A percentile compares a stretch with the other conserved stretches of the same genome.
These are phyloP conservation scores for Acacia concinna DNA, from an alignment of 331 rosid species.

Conservation along the genomic window DNA sequence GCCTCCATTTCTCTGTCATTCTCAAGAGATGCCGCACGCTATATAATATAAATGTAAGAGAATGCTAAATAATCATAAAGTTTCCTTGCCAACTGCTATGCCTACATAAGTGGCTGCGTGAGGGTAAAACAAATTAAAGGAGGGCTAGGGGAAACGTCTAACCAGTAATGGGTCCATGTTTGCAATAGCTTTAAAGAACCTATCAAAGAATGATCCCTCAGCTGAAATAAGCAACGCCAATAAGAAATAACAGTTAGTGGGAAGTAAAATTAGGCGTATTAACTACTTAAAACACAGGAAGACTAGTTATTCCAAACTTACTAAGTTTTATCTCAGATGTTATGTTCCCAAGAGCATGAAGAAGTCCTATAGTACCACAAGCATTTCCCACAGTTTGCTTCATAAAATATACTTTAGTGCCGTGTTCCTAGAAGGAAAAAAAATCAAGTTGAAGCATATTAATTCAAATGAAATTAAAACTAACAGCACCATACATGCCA, in stretches of 20 bases:
- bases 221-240: slow-evolving; percentile 38
- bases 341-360: slow-evolving; percentile 79
- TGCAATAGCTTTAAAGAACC: slow-evolving; percentile 74
- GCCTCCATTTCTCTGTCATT: slow-evolving; percentile 84
- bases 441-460: slow-evolving; percentile 3
- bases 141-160: slow-evolving; percentile 26
- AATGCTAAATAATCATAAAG: slow-evolving; percentile 10
- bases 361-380: slow-evolving; percentile 87
- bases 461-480: not conserved
- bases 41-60: slow-evolving; percentile 28
- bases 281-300: not conserved
- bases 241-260: not conserved
- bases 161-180: slow-evolving; percentile 84
- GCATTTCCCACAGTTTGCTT: slow-evolving; percentile 85
- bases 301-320: slow-evolving; percentile 33
- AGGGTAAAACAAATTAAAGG: slow-evolving; percentile 1
- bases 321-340: slow-evolving; percentile 67
- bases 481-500: too few species aligned
- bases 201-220: slow-evolving; percentile 84
- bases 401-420: slow-evolving; percentile 58
- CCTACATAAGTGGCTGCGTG: not conserved
- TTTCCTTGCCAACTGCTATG: not conserved
- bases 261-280: not conserved
- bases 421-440: slow-evolving; percentile 50
- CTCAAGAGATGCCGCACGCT: slow-evolving; percentile 95